These are phyloP conservation scores for Heterococcus sp. DNA, from an alignment of 108 stramenopile genomes.

Conservation along the genomic window DNA sequence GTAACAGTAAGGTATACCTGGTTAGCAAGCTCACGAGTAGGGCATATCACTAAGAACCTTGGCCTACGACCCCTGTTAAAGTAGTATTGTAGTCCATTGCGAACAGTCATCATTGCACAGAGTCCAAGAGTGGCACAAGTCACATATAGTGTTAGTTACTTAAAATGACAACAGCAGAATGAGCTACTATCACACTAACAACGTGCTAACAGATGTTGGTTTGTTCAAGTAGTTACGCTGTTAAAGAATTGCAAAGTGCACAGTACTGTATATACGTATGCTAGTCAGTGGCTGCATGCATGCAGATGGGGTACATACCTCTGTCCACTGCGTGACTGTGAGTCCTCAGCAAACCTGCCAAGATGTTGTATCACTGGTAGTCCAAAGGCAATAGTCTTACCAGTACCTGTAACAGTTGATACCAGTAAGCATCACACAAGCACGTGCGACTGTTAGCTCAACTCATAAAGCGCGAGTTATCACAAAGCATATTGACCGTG, in stretches of 20 bases:
- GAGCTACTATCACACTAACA: no score
- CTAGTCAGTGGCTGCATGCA: no score
- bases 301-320: not conserved
- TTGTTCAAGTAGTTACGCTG: no score
- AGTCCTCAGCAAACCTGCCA: constrained; percentile 25
- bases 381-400: constrained; percentile 45
- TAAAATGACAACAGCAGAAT: no score
- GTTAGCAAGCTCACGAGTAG: constrained; percentile 35
- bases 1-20: constrained; percentile 8
- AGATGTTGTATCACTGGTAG: constrained; percentile 42
- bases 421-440: not conserved
- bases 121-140: not conserved
- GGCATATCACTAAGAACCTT: constrained; percentile 37
- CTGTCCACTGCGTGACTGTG: not conserved
- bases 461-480: no score
- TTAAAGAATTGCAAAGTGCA: no score
- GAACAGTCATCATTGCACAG: no score
- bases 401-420: constrained; percentile 15
- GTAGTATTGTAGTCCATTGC: no score
- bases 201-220: no score
- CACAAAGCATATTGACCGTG: no score
- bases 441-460: no score
- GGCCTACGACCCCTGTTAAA: constrained; percentile 22
- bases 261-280: no score
- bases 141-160: not conserved